Conservation (phyloP, 192 early-diverging fungal species). For the Backusella mclennaniae region DNA sequence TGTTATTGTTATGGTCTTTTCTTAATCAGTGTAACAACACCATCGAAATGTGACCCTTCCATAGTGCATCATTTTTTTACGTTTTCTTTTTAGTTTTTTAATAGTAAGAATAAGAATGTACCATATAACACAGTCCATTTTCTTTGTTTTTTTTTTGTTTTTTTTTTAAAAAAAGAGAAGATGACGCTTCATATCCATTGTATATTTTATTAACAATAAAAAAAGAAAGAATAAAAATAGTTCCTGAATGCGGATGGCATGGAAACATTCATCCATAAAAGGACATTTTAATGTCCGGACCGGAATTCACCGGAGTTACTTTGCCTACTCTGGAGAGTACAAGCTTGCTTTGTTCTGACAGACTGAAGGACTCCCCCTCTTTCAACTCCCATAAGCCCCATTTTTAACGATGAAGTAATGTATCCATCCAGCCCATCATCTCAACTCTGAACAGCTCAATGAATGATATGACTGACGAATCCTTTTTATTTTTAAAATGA, state of each 20-base stretch:
- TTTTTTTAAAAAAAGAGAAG: background rate
- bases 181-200: background rate
- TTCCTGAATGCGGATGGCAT: background rate
- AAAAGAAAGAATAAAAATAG: background rate
- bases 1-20: constrained; percentile 1
- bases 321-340: background rate
- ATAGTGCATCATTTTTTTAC: background rate
- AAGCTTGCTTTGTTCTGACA: background rate
- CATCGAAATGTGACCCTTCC: background rate
- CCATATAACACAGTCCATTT: background rate
- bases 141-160: no score
- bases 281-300: background rate
- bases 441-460: background rate
- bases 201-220: background rate
- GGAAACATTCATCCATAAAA: constrained; percentile 6
- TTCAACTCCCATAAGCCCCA: constrained; percentile 19
- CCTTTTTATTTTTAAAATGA: background rate
- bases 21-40: background rate
- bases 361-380: constrained; percentile 8
- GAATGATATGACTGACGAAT: constrained; percentile 8
- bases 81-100: background rate
- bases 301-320: background rate
- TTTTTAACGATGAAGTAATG: constrained; percentile 28
- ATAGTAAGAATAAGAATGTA: background rate
- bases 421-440: constrained; percentile 14